These are phyloP conservation scores for Trebouxia gelatinosa DNA, from an alignment of 163 green algal genomes.

Conservation along the genomic window DNA sequence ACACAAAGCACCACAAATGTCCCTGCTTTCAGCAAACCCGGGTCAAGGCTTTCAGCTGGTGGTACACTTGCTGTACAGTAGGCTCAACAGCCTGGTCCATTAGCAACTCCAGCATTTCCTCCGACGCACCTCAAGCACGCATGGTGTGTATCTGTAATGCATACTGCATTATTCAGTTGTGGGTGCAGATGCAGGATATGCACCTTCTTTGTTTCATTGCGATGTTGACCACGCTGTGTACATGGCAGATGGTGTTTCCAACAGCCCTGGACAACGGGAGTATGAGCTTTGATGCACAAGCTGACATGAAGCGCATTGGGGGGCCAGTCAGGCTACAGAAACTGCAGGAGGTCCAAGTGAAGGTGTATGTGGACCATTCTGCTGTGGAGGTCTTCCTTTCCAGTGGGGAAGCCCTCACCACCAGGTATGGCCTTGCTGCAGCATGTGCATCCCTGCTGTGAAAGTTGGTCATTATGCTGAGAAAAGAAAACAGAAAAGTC, in stretches of 20 bases:
- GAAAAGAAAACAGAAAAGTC: neutral
- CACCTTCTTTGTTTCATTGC: no score
- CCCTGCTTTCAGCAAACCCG: no score
- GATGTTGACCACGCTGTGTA: neutral
- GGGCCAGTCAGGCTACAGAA: slow-evolving; percentile 10
- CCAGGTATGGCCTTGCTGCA: slow-evolving; percentile 7
- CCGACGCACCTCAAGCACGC: no score
- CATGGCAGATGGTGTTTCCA: slow-evolving; percentile 22
- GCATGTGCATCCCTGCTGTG: no score
- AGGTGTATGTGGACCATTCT: slow-evolving; percentile 39
- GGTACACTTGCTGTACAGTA: no score
- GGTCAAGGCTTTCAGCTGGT: no score
- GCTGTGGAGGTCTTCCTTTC: slow-evolving; percentile 35
- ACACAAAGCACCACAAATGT: no score
- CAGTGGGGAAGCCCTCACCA: slow-evolving; percentile 27
- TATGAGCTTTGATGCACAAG: slow-evolving; percentile 9
- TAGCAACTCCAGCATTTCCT: no score
- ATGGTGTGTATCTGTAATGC: no score
- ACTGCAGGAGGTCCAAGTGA: slow-evolving; percentile 15
- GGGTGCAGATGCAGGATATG: no score
- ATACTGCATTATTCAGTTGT: no score
- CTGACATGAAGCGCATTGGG: slow-evolving; percentile 29
- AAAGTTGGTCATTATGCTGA: neutral
- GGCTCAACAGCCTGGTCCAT: no score
- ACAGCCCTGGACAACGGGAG: slow-evolving; percentile 2